Evolutionary conservation across 257 asterid species (phyloP).

Genomic region (Ocimum tenuiflorum): DNA sequence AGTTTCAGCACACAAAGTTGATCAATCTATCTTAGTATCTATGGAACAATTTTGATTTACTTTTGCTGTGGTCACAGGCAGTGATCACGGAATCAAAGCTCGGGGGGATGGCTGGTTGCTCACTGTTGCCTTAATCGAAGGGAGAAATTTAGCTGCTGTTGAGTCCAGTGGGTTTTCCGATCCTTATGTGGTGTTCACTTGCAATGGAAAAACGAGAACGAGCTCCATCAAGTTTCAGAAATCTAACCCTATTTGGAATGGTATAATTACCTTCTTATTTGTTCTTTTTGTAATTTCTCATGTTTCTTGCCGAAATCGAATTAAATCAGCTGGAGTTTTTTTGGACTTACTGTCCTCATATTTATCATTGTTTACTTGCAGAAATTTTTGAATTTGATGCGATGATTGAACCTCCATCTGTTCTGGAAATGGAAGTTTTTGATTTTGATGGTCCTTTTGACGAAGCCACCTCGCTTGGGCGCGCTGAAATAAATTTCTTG

Average conservation of each 20-base stretch:
- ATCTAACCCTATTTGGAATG: constrained; percentile 82
- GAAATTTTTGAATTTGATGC: constrained; percentile 98
- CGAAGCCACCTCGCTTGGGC: constrained; percentile 86
- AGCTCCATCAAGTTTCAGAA: constrained; percentile 94
- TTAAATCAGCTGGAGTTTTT: too few species aligned
- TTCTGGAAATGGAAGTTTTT: constrained; percentile 76
- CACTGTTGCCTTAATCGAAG: constrained; percentile 89
- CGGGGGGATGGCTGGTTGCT: constrained; percentile 95
- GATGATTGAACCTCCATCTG: constrained; percentile 94
- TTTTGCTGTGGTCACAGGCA: constrained; percentile 37
- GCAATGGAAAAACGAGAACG: constrained; percentile 78
- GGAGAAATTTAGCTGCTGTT: constrained; percentile 74
- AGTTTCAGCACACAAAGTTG: too few species aligned
- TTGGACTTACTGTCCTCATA: constrained; percentile 4
- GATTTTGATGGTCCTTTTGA: constrained; percentile 94
- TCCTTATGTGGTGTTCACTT: constrained; percentile 90
- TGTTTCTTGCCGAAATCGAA: too few species aligned
- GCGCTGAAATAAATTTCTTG: constrained; percentile 71
- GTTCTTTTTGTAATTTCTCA: background rate
- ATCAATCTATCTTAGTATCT: background rate
- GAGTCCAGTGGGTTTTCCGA: constrained; percentile 79
- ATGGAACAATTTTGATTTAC: background rate
- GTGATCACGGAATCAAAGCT: constrained; percentile 93
- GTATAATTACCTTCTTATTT: constrained; percentile 30
- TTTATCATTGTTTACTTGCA: constrained; percentile 37